A percentile compares a stretch with the other conserved stretches of the same genome.
These are phyloP conservation scores for Zygotorulaspora mrakii DNA, from an alignment of 1,139 yeast species.

Conservation along the genomic window DNA sequence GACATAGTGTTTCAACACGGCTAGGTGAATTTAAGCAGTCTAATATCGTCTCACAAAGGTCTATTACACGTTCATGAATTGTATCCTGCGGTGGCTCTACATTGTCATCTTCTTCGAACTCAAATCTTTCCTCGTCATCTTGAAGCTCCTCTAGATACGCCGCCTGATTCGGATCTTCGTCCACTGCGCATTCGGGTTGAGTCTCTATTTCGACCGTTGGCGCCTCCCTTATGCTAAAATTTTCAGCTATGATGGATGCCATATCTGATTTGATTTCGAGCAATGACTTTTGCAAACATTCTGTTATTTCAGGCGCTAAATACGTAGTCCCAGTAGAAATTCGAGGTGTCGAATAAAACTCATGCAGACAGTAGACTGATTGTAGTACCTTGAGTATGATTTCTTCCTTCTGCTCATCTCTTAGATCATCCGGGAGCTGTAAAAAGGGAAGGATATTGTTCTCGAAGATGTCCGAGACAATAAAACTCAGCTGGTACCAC, in stretches of 20 bases:
- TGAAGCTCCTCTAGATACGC: conserved; percentile 14
- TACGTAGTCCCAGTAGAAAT: conserved; percentile 5
- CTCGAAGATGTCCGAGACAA: conserved; percentile 6
- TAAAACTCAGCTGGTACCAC: conserved; percentile 13
- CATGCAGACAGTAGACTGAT: conserved; percentile 7
- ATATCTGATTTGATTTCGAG: neutral
- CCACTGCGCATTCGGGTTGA: conserved; percentile 9
- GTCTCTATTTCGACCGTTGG: too few relatives aligned
- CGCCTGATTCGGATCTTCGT: conserved; percentile 13
- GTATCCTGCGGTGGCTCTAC: conserved; percentile 1
- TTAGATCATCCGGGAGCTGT: neutral
- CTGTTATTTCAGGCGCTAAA: neutral
- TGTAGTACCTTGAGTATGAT: conserved; percentile 2
- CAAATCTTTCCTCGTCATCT: conserved; percentile 13
- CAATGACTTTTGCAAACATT: neutral
- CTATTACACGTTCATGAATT: neutral
- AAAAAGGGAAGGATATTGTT: conserved; percentile 10
- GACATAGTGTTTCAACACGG: too few relatives aligned
- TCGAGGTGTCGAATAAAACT: conserved; percentile 7
- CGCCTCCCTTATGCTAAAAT: too few relatives aligned
- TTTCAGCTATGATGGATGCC: neutral
- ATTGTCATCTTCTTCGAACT: conserved; percentile 11
- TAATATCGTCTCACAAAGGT: neutral
- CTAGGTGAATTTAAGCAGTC: too few relatives aligned
- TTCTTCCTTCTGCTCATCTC: conserved; percentile 2